These are phyloP conservation scores for Austroboletus novae-zelandiae DNA, from an alignment of 1,284 basidiomycete genomes.

Conservation along the genomic window DNA sequence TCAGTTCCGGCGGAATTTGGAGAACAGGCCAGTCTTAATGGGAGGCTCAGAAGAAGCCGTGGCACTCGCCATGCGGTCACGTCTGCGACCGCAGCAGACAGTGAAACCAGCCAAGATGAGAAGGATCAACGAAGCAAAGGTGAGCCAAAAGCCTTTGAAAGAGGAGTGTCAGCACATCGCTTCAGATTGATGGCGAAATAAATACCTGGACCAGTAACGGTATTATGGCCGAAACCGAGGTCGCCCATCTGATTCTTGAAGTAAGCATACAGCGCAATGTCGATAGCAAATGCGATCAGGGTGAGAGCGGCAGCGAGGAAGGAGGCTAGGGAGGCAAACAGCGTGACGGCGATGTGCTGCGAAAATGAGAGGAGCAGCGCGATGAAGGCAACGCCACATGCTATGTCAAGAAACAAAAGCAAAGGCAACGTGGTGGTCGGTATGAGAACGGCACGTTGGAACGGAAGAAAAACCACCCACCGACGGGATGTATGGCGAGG, in stretches of 20 bases:
- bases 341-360: conserved; percentile 54
- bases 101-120: conserved; percentile 63
- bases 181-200: neutral
- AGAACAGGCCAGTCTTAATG: conserved; percentile 17
- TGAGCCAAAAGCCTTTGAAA: conserved; percentile 69
- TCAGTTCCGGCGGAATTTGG: conserved; percentile 25
- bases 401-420: conserved; percentile 35
- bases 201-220: conserved; percentile 60
- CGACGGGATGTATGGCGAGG: conserved; percentile 69
- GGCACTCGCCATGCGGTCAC: conserved; percentile 43
- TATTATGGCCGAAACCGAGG: conserved; percentile 43
- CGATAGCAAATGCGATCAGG: conserved; percentile 68
- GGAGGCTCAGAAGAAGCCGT: conserved; percentile 28
- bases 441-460: conserved; percentile 1
- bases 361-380: conserved; percentile 64
- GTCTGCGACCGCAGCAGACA: conserved; percentile 66
- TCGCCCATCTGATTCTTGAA: conserved; percentile 54
- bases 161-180: neutral
- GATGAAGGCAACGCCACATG: conserved; percentile 58
- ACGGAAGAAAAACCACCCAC: conserved; percentile 38
- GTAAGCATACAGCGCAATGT: conserved; percentile 68
- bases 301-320: conserved; percentile 66
- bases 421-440: conserved; percentile 8
- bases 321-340: conserved; percentile 58
- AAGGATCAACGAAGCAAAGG: conserved; percentile 63